These are phyloP conservation scores for Macrotyloma uniflorum DNA, from an alignment of 306 rosid species.

Conservation along the genomic window DNA sequence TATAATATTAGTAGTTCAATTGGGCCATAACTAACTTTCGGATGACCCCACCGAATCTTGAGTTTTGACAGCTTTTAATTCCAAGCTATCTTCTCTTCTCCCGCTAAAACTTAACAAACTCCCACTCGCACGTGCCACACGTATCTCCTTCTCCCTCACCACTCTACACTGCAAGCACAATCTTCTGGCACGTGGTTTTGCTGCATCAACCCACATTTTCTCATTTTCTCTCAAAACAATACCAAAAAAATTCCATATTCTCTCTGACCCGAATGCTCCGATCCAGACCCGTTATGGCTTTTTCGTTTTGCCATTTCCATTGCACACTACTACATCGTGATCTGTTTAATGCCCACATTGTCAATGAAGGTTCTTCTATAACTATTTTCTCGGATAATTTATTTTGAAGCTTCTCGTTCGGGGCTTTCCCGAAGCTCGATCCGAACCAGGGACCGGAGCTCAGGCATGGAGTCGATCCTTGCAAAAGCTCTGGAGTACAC, in stretches of 20 bases:
- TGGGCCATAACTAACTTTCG: background rate
- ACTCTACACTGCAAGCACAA: background rate
- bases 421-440: background rate
- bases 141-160: background rate
- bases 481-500: constrained; percentile 89
- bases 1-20: background rate
- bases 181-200: constrained; percentile 29
- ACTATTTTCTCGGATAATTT: background rate
- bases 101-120: constrained; percentile 3
- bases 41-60: constrained; percentile 16
- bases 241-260: background rate
- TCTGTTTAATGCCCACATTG: background rate
- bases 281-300: constrained; percentile 27
- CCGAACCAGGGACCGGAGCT: constrained; percentile 1
- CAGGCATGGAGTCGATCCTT: constrained; percentile 80
- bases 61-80: background rate
- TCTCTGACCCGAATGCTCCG: constrained; percentile 4
- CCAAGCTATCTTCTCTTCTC: background rate
- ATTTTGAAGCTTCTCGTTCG: constrained; percentile 6
- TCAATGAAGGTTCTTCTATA: background rate
- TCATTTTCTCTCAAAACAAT: background rate
- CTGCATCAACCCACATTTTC: constrained; percentile 22
- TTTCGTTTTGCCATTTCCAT: background rate
- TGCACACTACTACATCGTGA: background rate
- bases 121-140: constrained; percentile 11